Evolutionary conservation across 2,329 filamentous ascomycete species (phyloP).

Genomic region (Cordyceps pruinosa): DNA sequence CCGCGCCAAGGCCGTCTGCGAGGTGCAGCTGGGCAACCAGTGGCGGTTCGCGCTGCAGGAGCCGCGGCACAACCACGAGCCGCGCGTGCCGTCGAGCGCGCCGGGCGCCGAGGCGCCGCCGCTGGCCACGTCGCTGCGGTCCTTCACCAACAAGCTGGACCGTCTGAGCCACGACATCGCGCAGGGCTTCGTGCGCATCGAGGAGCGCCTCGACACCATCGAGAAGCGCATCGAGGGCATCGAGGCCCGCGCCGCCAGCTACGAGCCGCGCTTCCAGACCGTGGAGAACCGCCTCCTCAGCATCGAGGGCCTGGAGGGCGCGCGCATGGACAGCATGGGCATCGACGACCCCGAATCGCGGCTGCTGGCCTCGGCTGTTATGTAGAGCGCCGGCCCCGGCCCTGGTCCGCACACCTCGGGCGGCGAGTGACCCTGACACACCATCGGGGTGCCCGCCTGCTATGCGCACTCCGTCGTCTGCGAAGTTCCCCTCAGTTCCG

Average conservation of each 20-base stretch:
- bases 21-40: slow-evolving; percentile 55
- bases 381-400: slow-evolving; percentile 27
- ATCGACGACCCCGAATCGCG: slow-evolving; percentile 41
- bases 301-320: slow-evolving; percentile 35
- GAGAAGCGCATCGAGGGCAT: slow-evolving; percentile 50
- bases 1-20: slow-evolving; percentile 56
- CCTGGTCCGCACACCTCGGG: slow-evolving; percentile 1
- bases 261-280: slow-evolving; percentile 39
- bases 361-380: slow-evolving; percentile 36
- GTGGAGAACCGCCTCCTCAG: slow-evolving; percentile 30
- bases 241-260: slow-evolving; percentile 37
- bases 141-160: slow-evolving; percentile 53
- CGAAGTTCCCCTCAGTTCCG: neutral
- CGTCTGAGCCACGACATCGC: slow-evolving; percentile 50
- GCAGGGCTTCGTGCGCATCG: slow-evolving; percentile 45
- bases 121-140: slow-evolving; percentile 50
- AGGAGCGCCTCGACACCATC: slow-evolving; percentile 43
- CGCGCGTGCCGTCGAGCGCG: slow-evolving; percentile 46
- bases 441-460: neutral
- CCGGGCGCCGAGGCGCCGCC: slow-evolving; percentile 52
- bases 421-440: neutral
- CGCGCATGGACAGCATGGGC: slow-evolving; percentile 35
- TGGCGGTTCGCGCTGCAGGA: slow-evolving; percentile 59
- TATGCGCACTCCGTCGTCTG: neutral
- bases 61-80: slow-evolving; percentile 54